These are phyloP conservation scores for Kluyveromyces aestuarii DNA, from an alignment of 805 yeast species.

Conservation along the genomic window DNA sequence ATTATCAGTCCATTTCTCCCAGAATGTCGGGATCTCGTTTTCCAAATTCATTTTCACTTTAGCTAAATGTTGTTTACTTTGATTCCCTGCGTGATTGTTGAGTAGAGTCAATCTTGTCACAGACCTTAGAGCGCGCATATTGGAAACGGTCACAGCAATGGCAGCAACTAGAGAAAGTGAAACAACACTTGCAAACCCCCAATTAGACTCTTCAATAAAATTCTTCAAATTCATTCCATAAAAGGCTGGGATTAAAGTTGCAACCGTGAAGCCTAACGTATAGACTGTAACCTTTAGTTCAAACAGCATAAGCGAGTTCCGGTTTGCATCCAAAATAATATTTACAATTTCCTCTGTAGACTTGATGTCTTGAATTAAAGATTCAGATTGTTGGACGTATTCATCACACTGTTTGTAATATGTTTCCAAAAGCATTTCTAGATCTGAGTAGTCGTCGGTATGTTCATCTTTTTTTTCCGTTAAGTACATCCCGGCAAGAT, in stretches of 20 bases:
- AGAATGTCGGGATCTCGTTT: slow-evolving; percentile 15
- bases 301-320: slow-evolving; percentile 82
- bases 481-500: slow-evolving; percentile 69
- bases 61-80: slow-evolving; percentile 14
- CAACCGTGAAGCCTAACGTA: slow-evolving; percentile 78
- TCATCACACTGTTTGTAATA: slow-evolving; percentile 91
- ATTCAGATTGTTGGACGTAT: slow-evolving; percentile 83
- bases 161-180: slow-evolving; percentile 46
- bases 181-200: slow-evolving; percentile 56
- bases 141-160: slow-evolving; percentile 41
- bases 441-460: slow-evolving; percentile 49
- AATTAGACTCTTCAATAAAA: slow-evolving; percentile 57
- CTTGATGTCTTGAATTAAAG: slow-evolving; percentile 70
- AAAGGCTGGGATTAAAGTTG: slow-evolving; percentile 77
- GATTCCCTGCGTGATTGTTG: slow-evolving; percentile 26
- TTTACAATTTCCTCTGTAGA: slow-evolving; percentile 91
- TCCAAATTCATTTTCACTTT: slow-evolving; percentile 13
- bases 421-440: slow-evolving; percentile 81
- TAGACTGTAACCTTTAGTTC: slow-evolving; percentile 77
- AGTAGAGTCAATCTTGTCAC: slow-evolving; percentile 65
- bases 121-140: slow-evolving; percentile 46
- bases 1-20: slow-evolving; percentile 14
- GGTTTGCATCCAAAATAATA: slow-evolving; percentile 81
- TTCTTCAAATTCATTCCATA: slow-evolving; percentile 83
- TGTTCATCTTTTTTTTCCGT: slow-evolving; percentile 32